Evolutionary conservation across 2,329 filamentous ascomycete species (phyloP).

Genomic region (Venturia carpophila): DNA sequence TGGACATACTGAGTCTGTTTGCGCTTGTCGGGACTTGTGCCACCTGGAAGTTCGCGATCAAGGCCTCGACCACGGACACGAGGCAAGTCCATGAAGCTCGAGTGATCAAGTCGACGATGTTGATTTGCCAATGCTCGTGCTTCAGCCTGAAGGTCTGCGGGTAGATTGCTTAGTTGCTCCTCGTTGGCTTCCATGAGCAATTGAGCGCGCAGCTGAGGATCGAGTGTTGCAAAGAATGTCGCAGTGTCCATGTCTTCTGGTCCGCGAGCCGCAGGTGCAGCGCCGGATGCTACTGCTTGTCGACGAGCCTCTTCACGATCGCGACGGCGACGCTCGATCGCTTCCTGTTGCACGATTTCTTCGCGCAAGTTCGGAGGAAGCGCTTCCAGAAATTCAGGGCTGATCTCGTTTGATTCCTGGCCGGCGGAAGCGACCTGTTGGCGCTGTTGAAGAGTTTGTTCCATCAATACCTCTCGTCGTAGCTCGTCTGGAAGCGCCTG

Average conservation of each 20-base stretch:
- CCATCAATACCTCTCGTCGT: conserved; percentile 89
- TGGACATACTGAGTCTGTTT: conserved; percentile 80
- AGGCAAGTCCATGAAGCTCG: conserved; percentile 23
- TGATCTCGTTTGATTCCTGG: conserved; percentile 75
- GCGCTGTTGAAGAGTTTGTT: conserved; percentile 75
- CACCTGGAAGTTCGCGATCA: conserved; percentile 20
- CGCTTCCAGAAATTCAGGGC: conserved; percentile 88
- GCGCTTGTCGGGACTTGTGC: conserved; percentile 50
- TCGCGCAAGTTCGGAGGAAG: conserved; percentile 82
- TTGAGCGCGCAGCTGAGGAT: conserved; percentile 73
- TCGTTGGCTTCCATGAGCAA: conserved; percentile 89
- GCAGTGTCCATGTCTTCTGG: conserved; percentile 85
- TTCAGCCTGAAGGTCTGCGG: conserved; percentile 78
- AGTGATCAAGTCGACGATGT: conserved; percentile 43
- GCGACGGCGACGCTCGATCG: conserved; percentile 76
- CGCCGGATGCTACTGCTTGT: conserved; percentile 46
- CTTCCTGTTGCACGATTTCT: conserved; percentile 86
- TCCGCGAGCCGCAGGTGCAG: conserved; percentile 39
- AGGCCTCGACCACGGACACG: conserved; percentile 23
- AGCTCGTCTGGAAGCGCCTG: conserved; percentile 97
- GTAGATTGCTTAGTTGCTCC: conserved; percentile 73
- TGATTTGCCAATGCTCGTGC: conserved; percentile 62
- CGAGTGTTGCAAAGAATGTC: conserved; percentile 84
- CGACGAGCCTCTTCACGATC: conserved; percentile 76
- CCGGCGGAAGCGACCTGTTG: conserved; percentile 61